phyloP scores from a whole-genome alignment of 1,139 yeast genomes.

The Eremothecium gossypii region DNA sequence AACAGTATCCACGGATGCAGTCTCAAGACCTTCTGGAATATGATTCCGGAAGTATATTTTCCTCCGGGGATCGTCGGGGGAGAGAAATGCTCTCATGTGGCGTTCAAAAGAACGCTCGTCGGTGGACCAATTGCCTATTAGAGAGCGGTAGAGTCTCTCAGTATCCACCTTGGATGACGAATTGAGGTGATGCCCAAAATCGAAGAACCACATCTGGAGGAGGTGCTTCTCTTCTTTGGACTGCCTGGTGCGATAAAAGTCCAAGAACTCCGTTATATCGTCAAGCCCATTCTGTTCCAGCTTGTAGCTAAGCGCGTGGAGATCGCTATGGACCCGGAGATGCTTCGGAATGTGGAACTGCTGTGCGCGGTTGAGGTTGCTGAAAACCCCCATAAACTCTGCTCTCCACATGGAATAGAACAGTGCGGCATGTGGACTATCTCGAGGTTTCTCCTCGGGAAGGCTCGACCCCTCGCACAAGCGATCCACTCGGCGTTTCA shows the following conservation, averaged over 20 bases:
- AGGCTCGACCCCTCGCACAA: background rate
- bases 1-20: conserved; percentile 12
- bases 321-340: conserved; percentile 15
- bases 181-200: conserved; percentile 15
- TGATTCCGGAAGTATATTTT: conserved; percentile 10
- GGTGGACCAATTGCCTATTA: conserved; percentile 14
- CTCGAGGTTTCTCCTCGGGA: background rate
- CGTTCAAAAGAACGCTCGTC: conserved; percentile 14
- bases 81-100: conserved; percentile 18
- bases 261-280: conserved; percentile 18
- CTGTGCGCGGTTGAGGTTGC: conserved; percentile 14
- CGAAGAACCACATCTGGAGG: conserved; percentile 22
- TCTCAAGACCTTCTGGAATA: conserved; percentile 4
- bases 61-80: conserved; percentile 14
- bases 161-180: conserved; percentile 6
- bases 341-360: conserved; percentile 24
- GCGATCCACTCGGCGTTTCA: conserved; percentile 11
- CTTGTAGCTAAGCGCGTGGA: conserved; percentile 13
- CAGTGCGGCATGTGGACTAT: background rate
- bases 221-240: conserved; percentile 14
- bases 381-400: conserved; percentile 11
- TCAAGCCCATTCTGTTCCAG: conserved; percentile 18
- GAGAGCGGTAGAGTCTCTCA: conserved; percentile 16
- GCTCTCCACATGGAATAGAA: conserved; percentile 23
- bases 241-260: conserved; percentile 14